phyloP scores from a whole-genome alignment of 495 filamentous ascomycete species.

The Podospora bellae-mahoneyi region DNA sequence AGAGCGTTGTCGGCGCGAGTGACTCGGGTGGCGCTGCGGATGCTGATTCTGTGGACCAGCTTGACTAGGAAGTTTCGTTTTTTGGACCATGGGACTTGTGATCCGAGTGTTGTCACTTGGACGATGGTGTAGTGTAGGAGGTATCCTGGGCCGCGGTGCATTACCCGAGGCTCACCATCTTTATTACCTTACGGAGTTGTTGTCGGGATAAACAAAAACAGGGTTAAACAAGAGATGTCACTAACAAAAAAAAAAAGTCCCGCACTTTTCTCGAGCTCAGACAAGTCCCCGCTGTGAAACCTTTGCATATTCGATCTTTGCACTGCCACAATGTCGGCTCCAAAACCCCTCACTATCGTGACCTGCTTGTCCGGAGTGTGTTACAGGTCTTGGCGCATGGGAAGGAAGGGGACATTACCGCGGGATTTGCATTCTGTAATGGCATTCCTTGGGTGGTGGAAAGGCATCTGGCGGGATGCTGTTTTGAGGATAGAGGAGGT shows the following conservation, averaged over 20 bases:
- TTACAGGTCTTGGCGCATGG: not conserved
- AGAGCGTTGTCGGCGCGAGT: constrained; percentile 31
- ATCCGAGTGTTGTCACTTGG: not conserved
- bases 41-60: constrained; percentile 36
- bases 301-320: not conserved
- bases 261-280: not conserved
- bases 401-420: not conserved
- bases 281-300: not conserved
- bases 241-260: not conserved
- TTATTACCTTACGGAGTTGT: not conserved
- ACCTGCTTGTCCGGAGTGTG: not conserved
- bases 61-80: constrained; percentile 28
- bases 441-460: not conserved
- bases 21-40: constrained; percentile 2
- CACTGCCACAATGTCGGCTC: not conserved
- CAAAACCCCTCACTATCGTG: not conserved
- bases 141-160: not conserved
- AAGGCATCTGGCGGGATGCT: not conserved
- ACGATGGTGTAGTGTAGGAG: not conserved
- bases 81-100: not conserved
- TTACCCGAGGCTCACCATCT: not conserved
- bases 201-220: not conserved
- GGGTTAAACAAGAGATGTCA: not conserved
- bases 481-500: not conserved
- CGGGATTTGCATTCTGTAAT: not conserved